Evolutionary conservation across 106 monocot genomes (phyloP).

Genomic region (Gastrodia elata): DNA sequence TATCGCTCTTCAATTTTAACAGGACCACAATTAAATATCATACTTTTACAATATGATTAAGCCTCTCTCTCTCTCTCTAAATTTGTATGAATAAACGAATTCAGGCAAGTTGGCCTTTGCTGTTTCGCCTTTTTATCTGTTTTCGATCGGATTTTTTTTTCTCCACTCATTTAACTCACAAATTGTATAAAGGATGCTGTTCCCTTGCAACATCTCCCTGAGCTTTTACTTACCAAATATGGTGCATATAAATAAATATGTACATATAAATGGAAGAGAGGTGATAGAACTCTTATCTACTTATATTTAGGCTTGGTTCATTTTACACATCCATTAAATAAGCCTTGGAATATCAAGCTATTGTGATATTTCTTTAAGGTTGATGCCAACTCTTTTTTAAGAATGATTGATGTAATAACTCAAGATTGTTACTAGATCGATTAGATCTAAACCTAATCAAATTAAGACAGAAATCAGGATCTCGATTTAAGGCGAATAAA

Average conservation of each 20-base stretch:
- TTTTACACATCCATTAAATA: background rate
- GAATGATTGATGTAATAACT: too few species aligned
- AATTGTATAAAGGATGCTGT: background rate
- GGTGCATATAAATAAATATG: too few species aligned
- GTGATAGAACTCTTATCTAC: background rate
- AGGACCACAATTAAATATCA: conserved; percentile 4
- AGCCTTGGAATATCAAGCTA: background rate
- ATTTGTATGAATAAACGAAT: background rate
- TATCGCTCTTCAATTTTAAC: background rate
- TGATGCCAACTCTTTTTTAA: background rate
- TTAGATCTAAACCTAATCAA: too few species aligned
- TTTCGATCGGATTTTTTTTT: too few species aligned
- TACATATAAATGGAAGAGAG: too few species aligned
- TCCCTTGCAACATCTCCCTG: background rate
- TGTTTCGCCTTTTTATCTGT: conserved; percentile 4
- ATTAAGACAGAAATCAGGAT: too few species aligned
- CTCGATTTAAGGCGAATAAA: too few species aligned
- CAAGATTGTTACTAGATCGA: too few species aligned
- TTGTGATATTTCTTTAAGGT: background rate
- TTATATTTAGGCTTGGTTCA: background rate
- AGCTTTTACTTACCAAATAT: background rate
- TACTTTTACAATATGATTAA: background rate
- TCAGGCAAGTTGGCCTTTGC: background rate
- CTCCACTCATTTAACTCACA: background rate
- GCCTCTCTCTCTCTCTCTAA: background rate